phyloP scores from a whole-genome alignment of 139 green algal species.

The Chlamydomonas sp. region DNA sequence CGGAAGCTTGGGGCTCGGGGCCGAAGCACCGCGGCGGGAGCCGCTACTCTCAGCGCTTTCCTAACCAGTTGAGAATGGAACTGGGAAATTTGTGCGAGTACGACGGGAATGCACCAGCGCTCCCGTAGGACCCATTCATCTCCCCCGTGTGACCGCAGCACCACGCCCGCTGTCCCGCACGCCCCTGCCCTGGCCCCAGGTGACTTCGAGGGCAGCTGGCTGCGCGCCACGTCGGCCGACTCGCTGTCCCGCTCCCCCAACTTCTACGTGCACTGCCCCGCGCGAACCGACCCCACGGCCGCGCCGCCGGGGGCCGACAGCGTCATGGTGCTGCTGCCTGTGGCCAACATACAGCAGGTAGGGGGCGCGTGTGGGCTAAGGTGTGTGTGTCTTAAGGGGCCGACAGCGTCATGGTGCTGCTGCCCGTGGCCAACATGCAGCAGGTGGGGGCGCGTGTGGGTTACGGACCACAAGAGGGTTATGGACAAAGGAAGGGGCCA shows the following conservation, averaged over 20 bases:
- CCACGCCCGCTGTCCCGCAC: neutral
- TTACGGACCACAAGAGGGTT: too few relatives aligned
- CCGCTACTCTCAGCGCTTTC: neutral
- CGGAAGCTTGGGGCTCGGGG: too few relatives aligned
- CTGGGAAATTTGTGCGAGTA: too few relatives aligned
- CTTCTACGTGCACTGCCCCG: constrained; percentile 88
- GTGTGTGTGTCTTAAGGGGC: too few relatives aligned
- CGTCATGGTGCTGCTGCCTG: constrained; percentile 66
- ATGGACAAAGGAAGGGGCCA: too few relatives aligned
- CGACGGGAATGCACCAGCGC: too few relatives aligned
- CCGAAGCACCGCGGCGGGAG: neutral
- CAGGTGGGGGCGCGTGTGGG: constrained; percentile 45
- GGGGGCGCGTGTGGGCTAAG: neutral
- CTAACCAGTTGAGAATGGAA: too few relatives aligned
- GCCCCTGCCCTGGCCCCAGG: constrained; percentile 33
- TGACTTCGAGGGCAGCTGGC: constrained; percentile 63
- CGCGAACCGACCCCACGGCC: constrained; percentile 81
- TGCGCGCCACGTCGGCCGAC: constrained; percentile 51
- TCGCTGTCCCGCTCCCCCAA: constrained; percentile 76
- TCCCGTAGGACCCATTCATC: too few relatives aligned
- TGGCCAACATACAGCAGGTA: constrained; percentile 78
- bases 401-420: constrained; percentile 59
- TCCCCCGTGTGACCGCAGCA: too few relatives aligned
- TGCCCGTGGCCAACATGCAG: constrained; percentile 83
- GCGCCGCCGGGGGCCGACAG: constrained; percentile 52